These are phyloP conservation scores for Termitomyces sp. DNA, from an alignment of 768 basidiomycete genomes.

Conservation along the genomic window DNA sequence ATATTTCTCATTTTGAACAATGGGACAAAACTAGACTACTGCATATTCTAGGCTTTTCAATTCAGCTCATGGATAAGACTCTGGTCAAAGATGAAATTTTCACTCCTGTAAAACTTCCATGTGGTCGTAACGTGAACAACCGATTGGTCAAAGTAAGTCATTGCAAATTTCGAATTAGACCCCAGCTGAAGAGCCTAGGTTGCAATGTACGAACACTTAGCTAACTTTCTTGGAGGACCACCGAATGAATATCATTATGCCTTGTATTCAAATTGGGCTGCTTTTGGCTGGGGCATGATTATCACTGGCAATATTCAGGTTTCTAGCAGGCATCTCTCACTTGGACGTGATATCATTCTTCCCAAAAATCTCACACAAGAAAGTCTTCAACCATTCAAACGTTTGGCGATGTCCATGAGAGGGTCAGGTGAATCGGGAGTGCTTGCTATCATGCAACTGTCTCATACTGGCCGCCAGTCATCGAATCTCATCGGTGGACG, in stretches of 20 bases:
- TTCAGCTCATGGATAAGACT: not conserved
- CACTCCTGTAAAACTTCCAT: slow-evolving; percentile 31
- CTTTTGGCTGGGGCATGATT: slow-evolving; percentile 82
- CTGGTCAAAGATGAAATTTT: slow-evolving; percentile 14
- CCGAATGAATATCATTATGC: slow-evolving; percentile 62
- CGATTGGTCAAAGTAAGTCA: slow-evolving; percentile 51
- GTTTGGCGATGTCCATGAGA: slow-evolving; percentile 50
- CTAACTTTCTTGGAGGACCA: slow-evolving; percentile 58
- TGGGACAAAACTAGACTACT: not conserved
- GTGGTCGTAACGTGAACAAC: slow-evolving; percentile 40
- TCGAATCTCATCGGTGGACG: slow-evolving; percentile 69
- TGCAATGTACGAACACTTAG: slow-evolving; percentile 88
- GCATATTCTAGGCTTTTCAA: not conserved
- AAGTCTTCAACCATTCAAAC: slow-evolving; percentile 45
- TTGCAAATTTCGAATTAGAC: not conserved
- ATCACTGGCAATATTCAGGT: slow-evolving; percentile 86
- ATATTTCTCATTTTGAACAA: not conserved
- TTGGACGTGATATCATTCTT: slow-evolving; percentile 71
- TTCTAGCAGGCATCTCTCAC: slow-evolving; percentile 52
- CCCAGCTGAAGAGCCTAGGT: slow-evolving; percentile 43
- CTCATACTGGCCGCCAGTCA: slow-evolving; percentile 82
- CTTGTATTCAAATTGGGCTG: slow-evolving; percentile 75
- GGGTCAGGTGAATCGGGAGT: slow-evolving; percentile 22
- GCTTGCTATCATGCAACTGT: slow-evolving; percentile 79
- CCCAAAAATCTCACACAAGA: slow-evolving; percentile 41